phyloP scores from a whole-genome alignment of 2,329 filamentous ascomycete genomes.

The Chaetoscypha palmicola region DNA sequence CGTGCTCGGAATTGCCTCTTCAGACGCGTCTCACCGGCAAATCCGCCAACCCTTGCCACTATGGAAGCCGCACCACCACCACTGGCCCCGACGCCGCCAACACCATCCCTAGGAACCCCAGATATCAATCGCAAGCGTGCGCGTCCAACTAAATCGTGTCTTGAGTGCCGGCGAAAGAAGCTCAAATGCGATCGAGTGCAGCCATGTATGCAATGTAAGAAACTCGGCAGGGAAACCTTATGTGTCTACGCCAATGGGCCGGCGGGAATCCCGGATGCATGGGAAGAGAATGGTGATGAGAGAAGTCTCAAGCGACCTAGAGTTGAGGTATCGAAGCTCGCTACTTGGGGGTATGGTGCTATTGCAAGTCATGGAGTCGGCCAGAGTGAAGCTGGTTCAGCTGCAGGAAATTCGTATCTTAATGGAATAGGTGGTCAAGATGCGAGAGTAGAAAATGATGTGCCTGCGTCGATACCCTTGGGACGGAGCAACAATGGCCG shows the following conservation, averaged over 20 bases:
- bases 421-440: no score
- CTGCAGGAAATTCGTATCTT: no score
- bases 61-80: no score
- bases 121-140: slow-evolving; percentile 30
- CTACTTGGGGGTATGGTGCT: background rate
- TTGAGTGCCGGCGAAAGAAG: slow-evolving; percentile 51
- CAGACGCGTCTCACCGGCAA: no score
- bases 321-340: slow-evolving; percentile 5
- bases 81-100: no score
- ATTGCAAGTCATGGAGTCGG: background rate
- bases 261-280: background rate
- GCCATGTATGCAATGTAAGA: slow-evolving; percentile 47
- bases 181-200: slow-evolving; percentile 47
- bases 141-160: slow-evolving; percentile 48
- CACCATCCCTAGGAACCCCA: background rate
- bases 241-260: slow-evolving; percentile 6
- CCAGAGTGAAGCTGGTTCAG: no score
- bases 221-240: slow-evolving; percentile 4
- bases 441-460: no score
- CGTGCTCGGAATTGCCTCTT: no score
- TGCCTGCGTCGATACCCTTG: background rate
- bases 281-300: background rate
- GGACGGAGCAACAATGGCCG: slow-evolving; percentile 3
- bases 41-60: no score
- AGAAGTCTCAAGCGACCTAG: slow-evolving; percentile 3